Evolutionary conservation across 257 asterid genomes (phyloP).

Genomic region (Lithospermum erythrorhizon): DNA sequence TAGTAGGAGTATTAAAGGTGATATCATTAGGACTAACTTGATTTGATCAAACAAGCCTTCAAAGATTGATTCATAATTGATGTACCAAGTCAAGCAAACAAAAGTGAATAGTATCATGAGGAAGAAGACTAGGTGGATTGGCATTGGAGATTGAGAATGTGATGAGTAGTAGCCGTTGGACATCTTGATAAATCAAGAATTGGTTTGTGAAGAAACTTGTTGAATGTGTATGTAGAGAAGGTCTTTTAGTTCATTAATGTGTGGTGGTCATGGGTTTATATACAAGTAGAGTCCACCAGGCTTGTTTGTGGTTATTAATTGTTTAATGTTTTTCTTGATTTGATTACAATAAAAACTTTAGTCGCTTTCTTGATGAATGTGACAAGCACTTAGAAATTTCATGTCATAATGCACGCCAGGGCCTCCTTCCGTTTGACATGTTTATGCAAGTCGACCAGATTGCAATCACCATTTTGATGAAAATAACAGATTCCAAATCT

Average conservation of each 20-base stretch:
- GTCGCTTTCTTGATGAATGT: too few species aligned
- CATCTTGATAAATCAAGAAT: conserved; percentile 16
- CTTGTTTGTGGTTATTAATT: background rate
- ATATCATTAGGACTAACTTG: conserved; percentile 45
- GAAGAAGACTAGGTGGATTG: conserved; percentile 62
- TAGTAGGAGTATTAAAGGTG: conserved; percentile 60
- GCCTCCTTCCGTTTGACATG: too few species aligned
- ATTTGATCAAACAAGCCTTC: conserved; percentile 58
- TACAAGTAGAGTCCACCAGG: conserved; percentile 1
- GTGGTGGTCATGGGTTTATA: conserved; percentile 9
- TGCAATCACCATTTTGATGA: too few species aligned
- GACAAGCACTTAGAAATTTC: too few species aligned
- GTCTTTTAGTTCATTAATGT: background rate
- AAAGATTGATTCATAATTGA: conserved; percentile 50
- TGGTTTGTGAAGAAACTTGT: background rate
- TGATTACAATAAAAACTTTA: too few species aligned
- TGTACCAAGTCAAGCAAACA: conserved; percentile 70
- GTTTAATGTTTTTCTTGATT: too few species aligned
- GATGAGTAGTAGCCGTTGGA: conserved; percentile 28
- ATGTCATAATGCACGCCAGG: too few species aligned
- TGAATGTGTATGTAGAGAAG: background rate
- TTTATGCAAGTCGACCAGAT: too few species aligned
- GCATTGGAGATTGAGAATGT: conserved; percentile 23
- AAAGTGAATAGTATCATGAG: conserved; percentile 43
- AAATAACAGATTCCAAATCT: too few species aligned